phyloP scores from a whole-genome alignment of 2,329 filamentous ascomycete genomes.

The Ramichloridium luteum region DNA sequence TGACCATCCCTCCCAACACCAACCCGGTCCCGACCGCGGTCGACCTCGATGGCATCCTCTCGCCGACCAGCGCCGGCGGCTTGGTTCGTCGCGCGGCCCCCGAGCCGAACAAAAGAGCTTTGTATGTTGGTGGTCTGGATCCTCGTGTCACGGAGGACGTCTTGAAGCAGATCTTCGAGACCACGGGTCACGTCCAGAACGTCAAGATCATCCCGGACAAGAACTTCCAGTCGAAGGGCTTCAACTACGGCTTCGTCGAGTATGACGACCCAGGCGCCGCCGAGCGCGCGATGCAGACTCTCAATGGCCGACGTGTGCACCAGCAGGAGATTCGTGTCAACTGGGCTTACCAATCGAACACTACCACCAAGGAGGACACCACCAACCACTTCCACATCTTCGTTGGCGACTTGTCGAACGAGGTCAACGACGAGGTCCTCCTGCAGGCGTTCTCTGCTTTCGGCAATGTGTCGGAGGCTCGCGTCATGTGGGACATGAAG shows the following conservation, averaged over 20 bases:
- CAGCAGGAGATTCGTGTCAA: conserved; percentile 98
- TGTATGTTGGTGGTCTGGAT: conserved; percentile 92
- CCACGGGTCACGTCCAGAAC: conserved; percentile 92
- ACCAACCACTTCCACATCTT: conserved; percentile 99
- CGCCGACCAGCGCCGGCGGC: conserved; percentile 67
- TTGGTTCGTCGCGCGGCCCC: conserved; percentile 83
- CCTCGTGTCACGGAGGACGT: conserved; percentile 51
- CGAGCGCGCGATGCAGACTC: conserved; percentile 90
- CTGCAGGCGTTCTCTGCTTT: conserved; percentile 92
- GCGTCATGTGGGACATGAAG: conserved; percentile 99
- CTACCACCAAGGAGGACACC: conserved; percentile 86
- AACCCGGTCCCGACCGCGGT: conserved; percentile 91
- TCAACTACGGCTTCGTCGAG: conserved; percentile 98
- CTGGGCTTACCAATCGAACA: conserved; percentile 98
- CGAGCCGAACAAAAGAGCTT: conserved; percentile 93
- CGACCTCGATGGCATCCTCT: conserved; percentile 68
- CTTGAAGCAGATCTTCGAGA: conserved; percentile 67
- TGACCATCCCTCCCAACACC: conserved; percentile 75
- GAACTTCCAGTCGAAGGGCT: conserved; percentile 84
- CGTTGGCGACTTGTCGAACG: conserved; percentile 92
- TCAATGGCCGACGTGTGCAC: conserved; percentile 91
- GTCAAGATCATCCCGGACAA: conserved; percentile 99
- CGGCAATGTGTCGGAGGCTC: conserved; percentile 88
- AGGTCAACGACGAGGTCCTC: conserved; percentile 94
- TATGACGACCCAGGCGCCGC: conserved; percentile 96